Conservation (phyloP, 768 basidiomycete species). For the Mycena galericulata region DNA sequence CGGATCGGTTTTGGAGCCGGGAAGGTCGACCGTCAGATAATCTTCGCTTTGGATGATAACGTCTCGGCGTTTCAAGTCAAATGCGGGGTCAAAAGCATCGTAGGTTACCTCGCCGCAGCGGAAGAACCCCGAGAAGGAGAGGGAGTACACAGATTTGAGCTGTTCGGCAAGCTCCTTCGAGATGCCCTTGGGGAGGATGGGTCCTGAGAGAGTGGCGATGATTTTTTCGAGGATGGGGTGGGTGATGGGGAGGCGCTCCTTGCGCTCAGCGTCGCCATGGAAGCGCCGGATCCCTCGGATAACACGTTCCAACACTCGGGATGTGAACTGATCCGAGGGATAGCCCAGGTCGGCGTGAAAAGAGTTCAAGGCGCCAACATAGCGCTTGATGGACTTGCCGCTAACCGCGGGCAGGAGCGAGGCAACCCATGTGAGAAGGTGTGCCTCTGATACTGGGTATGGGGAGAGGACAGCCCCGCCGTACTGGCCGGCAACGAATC, state of each 20-base stretch:
- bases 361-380: constrained; percentile 6
- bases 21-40: constrained; percentile 11
- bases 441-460: constrained; percentile 1
- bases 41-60: background rate
- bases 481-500: background rate
- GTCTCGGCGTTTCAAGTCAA: constrained; percentile 11
- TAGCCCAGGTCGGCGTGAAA: constrained; percentile 9
- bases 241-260: constrained; percentile 7
- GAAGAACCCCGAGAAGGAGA: constrained; percentile 8
- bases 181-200: constrained; percentile 5
- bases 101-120: constrained; percentile 14
- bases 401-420: background rate
- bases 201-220: background rate
- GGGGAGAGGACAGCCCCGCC: background rate
- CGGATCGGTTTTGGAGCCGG: constrained; percentile 9
- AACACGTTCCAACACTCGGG: constrained; percentile 12
- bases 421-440: constrained; percentile 11
- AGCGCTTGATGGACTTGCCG: constrained; percentile 10
- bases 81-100: constrained; percentile 7
- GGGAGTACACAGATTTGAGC: constrained; percentile 1
- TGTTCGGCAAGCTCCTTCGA: constrained; percentile 4
- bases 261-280: background rate
- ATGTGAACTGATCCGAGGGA: constrained; percentile 8
- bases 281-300: constrained; percentile 10
- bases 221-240: constrained; percentile 12